Conservation (phyloP, 306 rosid genomes). For the Ormosia semicastrata region DNA sequence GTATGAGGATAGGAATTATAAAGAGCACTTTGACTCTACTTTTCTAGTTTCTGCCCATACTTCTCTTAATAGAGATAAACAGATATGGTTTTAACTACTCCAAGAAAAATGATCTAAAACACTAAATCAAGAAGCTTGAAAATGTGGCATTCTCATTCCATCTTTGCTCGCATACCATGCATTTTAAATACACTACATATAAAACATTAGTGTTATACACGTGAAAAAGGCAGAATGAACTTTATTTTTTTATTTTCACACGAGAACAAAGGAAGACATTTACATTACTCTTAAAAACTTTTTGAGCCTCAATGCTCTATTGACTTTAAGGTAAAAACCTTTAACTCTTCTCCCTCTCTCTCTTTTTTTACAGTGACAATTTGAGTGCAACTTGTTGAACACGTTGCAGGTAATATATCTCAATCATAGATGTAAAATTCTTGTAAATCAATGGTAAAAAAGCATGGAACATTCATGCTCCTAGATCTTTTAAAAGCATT, state of each 20-base stretch:
- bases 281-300: too few relatives aligned
- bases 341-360: too few relatives aligned
- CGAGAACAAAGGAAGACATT: constrained; percentile 20
- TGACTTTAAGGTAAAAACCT: too few relatives aligned
- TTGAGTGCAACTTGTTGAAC: too few relatives aligned
- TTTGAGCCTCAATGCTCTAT: too few relatives aligned
- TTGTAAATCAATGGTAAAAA: too few relatives aligned
- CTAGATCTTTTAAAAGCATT: too few relatives aligned
- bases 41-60: constrained; percentile 25
- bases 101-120: constrained; percentile 18
- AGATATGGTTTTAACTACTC: constrained; percentile 16
- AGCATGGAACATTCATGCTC: too few relatives aligned
- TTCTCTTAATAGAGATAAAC: constrained; percentile 27
- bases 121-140: constrained; percentile 4
- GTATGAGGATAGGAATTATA: too few relatives aligned
- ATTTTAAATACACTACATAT: constrained; percentile 31
- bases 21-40: constrained; percentile 27
- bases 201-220: constrained; percentile 40
- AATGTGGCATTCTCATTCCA: constrained; percentile 1
- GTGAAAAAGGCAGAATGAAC: constrained; percentile 60
- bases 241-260: constrained; percentile 37
- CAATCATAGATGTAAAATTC: too few relatives aligned
- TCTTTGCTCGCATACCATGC: constrained; percentile 18
- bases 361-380: too few relatives aligned
- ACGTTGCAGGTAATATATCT: too few relatives aligned